Evolutionary conservation across 139 green algal genomes (phyloP).

Genomic region (Trebouxia sp.): DNA sequence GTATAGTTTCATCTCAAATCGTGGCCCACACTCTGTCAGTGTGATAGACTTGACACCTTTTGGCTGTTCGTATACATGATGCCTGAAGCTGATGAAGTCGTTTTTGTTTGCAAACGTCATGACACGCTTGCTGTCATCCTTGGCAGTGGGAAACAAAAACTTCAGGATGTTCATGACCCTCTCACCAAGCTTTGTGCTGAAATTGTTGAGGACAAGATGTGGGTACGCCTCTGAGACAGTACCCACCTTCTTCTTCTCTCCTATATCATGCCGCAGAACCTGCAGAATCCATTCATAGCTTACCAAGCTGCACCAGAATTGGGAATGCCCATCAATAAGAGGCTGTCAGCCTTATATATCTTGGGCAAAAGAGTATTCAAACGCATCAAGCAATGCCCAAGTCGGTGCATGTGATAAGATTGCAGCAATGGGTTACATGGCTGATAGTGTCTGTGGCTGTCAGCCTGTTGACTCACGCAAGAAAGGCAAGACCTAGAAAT

Average conservation of each 20-base stretch:
- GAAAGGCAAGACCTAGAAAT: too few relatives aligned
- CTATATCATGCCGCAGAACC: conserved; percentile 93
- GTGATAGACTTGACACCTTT: conserved; percentile 71
- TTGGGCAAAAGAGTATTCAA: too few relatives aligned
- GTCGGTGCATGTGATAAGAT: too few relatives aligned
- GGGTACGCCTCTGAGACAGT: conserved; percentile 95
- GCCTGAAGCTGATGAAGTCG: conserved; percentile 94
- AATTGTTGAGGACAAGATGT: conserved; percentile 94
- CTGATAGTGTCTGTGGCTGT: too few relatives aligned
- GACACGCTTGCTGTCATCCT: conserved; percentile 87
- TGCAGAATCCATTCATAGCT: not conserved
- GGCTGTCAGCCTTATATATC: not conserved
- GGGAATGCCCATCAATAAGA: not conserved
- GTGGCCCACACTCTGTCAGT: conserved; percentile 75
- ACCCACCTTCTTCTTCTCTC: conserved; percentile 90
- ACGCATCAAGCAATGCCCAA: too few relatives aligned
- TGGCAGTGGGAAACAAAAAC: conserved; percentile 94
- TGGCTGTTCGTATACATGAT: conserved; percentile 87
- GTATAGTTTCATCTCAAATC: conserved; percentile 93
- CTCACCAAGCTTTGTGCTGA: conserved; percentile 83
- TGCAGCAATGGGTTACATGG: too few relatives aligned
- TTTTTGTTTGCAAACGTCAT: conserved; percentile 88
- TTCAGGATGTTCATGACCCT: conserved; percentile 90
- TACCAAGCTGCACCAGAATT: too few relatives aligned
- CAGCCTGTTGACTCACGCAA: too few relatives aligned